Evolutionary conservation across 352 stramenopile species (phyloP), one percentile per base, ranked within the genome.

Genomic region (Pythium grandisporangium): DNA sequence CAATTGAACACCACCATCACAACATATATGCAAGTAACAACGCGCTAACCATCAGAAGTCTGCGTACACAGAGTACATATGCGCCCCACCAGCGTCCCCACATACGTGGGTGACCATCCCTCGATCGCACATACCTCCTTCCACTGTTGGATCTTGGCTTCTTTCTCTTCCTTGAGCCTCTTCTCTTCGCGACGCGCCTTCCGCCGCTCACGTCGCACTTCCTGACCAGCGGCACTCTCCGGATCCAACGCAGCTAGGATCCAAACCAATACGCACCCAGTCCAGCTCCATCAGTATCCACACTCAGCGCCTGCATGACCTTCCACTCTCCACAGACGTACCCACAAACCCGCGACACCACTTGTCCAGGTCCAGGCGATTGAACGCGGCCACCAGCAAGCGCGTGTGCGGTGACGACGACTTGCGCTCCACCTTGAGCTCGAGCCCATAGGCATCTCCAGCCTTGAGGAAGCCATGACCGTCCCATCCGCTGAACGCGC

Each of bases 291-390:
- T 39, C 25, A 16, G 20, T 26, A 3, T n/a, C 23, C 14, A 26
- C 24, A 10, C 11, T n/a, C n/a, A n/a, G n/a, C n/a, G n/a, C n/a
- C n/a, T 19, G 16, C 34, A 21, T 11, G 4, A 13, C 6, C 16
- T 12, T 43, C 34, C 3, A 27, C 6, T 17, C 4, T 42, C 27
- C 6, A 16, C 25, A 51, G 14, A 53, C 59, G 35, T 36, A 79
- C 66, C 67, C 30, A 84, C 44, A 33, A 89, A 75, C 1, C 61
- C 76, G 29, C 74, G 73, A 52, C 74, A 87, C 79, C 79, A 92
- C 37, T 86, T 84, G 20, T 90, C 77, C 3, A 88, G 45, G 51
- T 92, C 79, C 30, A 89, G 48, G 34, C 79, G 79, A 59, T 92
- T 92, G 30, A 84, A 82, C 4, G 79, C 76, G 13, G 71, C 74